These are phyloP conservation scores for Metrosideros polymorpha DNA, from an alignment of 441 rosid genomes.

Conservation along the genomic window DNA sequence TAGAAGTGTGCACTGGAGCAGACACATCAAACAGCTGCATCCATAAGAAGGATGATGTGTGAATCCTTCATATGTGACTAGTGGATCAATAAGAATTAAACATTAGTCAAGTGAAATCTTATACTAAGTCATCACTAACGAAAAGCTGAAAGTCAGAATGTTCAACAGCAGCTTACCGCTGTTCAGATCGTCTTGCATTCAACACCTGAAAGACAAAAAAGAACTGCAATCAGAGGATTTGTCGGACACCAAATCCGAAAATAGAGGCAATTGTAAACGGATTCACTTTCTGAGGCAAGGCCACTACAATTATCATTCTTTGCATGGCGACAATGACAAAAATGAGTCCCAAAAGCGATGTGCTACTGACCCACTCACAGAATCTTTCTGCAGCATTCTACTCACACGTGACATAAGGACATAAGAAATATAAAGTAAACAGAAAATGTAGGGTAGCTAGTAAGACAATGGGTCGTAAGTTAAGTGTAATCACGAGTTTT, in stretches of 20 bases:
- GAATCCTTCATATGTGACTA: neutral
- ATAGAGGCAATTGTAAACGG: neutral
- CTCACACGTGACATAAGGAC: neutral
- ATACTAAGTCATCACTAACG: neutral
- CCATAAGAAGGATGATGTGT: neutral
- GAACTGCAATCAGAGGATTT: constrained; percentile 5
- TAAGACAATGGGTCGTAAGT: neutral
- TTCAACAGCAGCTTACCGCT: constrained; percentile 21
- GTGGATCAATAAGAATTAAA: neutral
- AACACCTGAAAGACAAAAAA: constrained; percentile 30
- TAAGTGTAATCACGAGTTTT: neutral
- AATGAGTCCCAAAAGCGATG: neutral
- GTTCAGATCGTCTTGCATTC: constrained; percentile 32
- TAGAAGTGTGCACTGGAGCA: neutral
- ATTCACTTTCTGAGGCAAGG: neutral
- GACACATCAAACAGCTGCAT: neutral
- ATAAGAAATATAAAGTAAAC: neutral
- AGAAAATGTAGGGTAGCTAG: neutral
- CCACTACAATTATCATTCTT: neutral
- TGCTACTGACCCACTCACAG: neutral
- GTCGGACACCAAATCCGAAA: neutral
- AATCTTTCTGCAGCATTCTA: neutral
- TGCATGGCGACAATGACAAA: neutral
- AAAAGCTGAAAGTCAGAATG: constrained; percentile 2
- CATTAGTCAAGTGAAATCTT: neutral